Conservation (phyloP, 2,329 filamentous ascomycete genomes). For the Monosporascus sp. region DNA sequence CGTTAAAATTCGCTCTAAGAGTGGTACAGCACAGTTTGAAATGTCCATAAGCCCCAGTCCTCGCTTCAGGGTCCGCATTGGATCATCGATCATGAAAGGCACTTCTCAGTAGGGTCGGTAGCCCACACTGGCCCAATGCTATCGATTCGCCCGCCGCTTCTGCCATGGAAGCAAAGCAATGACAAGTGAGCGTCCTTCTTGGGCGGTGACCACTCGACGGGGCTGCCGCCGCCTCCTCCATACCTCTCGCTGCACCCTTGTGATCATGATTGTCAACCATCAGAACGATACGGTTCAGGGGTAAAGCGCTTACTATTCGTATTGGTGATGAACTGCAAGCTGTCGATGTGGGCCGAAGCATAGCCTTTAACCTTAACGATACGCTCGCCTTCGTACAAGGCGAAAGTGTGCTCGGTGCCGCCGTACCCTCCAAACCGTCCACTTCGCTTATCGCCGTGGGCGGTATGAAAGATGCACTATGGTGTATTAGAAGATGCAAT, state of each 20-base stretch:
- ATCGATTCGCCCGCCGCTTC: not conserved
- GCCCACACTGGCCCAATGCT: not conserved
- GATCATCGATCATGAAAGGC: not conserved
- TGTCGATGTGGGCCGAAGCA: not conserved
- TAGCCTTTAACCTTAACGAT: not conserved
- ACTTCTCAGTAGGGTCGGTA: not conserved
- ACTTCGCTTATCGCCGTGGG: not conserved
- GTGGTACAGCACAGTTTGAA: too few species aligned
- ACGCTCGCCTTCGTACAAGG: not conserved
- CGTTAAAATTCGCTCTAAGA: too few species aligned
- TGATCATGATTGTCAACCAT: not conserved
- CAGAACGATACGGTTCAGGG: too few species aligned
- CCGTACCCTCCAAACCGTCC: not conserved
- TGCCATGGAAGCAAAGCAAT: not conserved
- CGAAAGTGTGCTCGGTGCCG: not conserved
- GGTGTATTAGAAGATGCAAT: not conserved
- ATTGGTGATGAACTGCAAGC: not conserved
- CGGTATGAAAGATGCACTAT: not conserved
- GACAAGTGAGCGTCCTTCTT: not conserved
- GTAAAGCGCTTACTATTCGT: not conserved
- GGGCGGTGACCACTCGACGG: not conserved
- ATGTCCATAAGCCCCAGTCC: too few species aligned
- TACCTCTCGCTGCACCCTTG: not conserved
- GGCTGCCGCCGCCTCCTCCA: not conserved
- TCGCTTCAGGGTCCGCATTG: too few species aligned